Base-by-base conservation (phyloP, 768 basidiomycete species). In the Boletus huronensis region DNA sequence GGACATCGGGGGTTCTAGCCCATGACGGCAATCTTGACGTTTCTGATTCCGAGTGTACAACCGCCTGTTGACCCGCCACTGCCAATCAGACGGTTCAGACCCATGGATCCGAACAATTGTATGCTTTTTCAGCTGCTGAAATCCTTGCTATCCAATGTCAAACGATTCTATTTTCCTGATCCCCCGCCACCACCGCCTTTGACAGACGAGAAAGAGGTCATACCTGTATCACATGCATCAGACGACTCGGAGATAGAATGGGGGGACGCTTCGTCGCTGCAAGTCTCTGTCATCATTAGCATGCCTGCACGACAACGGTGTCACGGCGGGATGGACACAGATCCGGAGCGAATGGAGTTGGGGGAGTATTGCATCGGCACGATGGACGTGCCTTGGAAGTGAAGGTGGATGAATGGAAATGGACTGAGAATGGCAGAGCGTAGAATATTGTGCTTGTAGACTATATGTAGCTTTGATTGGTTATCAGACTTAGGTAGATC, bases 251-350 rank as follows among this genome's bases (percentile, higher is more conserved):
- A 44, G 25, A n/a, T 45, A 1, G 38, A 17, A 3, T 53, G 54
- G 60, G 49, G 28, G 2, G 58, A 65, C 32, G 53, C 50, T 7
- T 40, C 59, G 41, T 65, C 53, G 14, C 13, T 78, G 32, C 74
- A 73, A 47, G 67, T 80, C 14, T 71, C 74, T 4, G 72, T 79
- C 17, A 58, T 73, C 14, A 70, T 80, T 43, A 62, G 71, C 8
- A 76, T 81, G 75, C 77, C 80, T 14, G 65, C 58, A 7, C 63
- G 59, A 50, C 34, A 36, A 29, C 26, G 28, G 16, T 5, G 43
- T 25, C 1, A 34, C 10, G 11, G 46, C 4, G 38, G 23, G 10
- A 13, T 21, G 34, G 56, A 44, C 1, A 14, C 13, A 54, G 55
- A 44, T 51, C 26, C 35, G 48, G 53, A 55, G 40, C 39, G 64